A percentile compares a stretch with the other conserved stretches of the same genome.
These are phyloP conservation scores for Porogramme epimiltina DNA, from an alignment of 1,284 basidiomycete species.

Conservation along the genomic window DNA sequence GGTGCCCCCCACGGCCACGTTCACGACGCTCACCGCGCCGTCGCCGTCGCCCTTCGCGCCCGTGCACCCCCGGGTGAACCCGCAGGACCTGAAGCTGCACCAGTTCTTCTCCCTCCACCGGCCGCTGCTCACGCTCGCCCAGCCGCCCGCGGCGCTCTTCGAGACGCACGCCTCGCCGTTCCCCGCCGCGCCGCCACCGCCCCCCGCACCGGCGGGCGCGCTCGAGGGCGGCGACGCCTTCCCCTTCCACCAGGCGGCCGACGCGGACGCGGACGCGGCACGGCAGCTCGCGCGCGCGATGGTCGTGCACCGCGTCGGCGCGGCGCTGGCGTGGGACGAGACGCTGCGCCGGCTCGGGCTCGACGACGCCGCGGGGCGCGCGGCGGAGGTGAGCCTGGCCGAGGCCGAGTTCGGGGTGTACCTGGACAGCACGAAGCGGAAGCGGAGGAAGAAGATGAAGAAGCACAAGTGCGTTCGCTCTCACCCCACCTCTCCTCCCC, in stretches of 20 bases:
- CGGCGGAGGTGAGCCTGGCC: slow-evolving; percentile 49
- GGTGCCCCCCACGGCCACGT: not conserved
- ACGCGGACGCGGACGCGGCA: slow-evolving; percentile 75
- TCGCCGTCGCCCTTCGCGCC: slow-evolving; percentile 26
- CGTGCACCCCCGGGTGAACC: slow-evolving; percentile 55
- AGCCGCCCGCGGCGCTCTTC: slow-evolving; percentile 58
- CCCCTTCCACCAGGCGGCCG: slow-evolving; percentile 36
- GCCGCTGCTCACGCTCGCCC: slow-evolving; percentile 66
- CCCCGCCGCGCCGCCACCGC: slow-evolving; percentile 4
- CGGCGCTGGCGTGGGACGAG: slow-evolving; percentile 64
- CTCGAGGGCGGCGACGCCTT: not conserved
- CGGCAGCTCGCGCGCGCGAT: slow-evolving; percentile 70
- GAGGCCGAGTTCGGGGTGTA: slow-evolving; percentile 62
- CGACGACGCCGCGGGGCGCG: slow-evolving; percentile 44
- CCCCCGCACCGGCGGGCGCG: slow-evolving; percentile 5
- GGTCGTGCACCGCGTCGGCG: slow-evolving; percentile 62
- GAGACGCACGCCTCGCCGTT: slow-evolving; percentile 39
- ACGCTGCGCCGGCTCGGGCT: slow-evolving; percentile 63
- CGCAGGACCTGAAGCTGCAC: slow-evolving; percentile 72
- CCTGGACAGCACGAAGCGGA: slow-evolving; percentile 81
- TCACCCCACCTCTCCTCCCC: not conserved
- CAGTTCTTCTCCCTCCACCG: slow-evolving; percentile 80
- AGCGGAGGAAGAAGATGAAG: slow-evolving; percentile 87
- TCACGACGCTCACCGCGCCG: slow-evolving; percentile 10
- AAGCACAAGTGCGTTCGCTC: slow-evolving; percentile 72